phyloP scores from a whole-genome alignment of 441 rosid species.

The Euphorbia celastroides region DNA sequence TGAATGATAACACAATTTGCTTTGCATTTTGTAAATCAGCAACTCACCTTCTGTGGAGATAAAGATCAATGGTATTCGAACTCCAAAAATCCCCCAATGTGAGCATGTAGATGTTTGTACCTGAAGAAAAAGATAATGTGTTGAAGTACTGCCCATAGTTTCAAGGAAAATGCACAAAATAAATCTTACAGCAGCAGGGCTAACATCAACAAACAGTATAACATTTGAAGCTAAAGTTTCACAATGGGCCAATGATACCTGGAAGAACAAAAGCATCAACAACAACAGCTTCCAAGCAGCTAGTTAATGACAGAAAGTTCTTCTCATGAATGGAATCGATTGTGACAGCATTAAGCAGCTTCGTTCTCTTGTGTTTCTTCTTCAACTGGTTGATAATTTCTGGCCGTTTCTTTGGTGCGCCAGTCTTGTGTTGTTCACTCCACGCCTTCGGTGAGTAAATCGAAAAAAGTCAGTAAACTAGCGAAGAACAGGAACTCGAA shows the following conservation, averaged over 20 bases:
- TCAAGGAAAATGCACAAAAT: slow-evolving; percentile 1
- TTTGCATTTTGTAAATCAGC: background rate
- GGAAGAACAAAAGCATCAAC: slow-evolving; percentile 66
- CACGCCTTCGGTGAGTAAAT: slow-evolving; percentile 45
- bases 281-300: slow-evolving; percentile 74
- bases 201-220: background rate
- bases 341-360: slow-evolving; percentile 62
- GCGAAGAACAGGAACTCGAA: background rate
- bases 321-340: slow-evolving; percentile 79
- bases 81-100: slow-evolving; percentile 95
- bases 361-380: slow-evolving; percentile 61
- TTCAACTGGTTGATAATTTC: slow-evolving; percentile 56
- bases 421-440: slow-evolving; percentile 62
- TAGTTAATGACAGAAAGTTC: slow-evolving; percentile 61
- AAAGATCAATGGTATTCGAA: slow-evolving; percentile 85
- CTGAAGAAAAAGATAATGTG: slow-evolving; percentile 29
- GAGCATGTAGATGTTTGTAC: slow-evolving; percentile 87
- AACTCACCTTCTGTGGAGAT: slow-evolving; percentile 76
- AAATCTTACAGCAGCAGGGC: background rate
- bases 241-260: slow-evolving; percentile 29
- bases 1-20: background rate
- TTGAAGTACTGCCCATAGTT: background rate
- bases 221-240: background rate
- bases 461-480: background rate
- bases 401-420: slow-evolving; percentile 59